These are phyloP conservation scores for Lablab purpureus DNA, from an alignment of 306 rosid species.

Conservation along the genomic window DNA sequence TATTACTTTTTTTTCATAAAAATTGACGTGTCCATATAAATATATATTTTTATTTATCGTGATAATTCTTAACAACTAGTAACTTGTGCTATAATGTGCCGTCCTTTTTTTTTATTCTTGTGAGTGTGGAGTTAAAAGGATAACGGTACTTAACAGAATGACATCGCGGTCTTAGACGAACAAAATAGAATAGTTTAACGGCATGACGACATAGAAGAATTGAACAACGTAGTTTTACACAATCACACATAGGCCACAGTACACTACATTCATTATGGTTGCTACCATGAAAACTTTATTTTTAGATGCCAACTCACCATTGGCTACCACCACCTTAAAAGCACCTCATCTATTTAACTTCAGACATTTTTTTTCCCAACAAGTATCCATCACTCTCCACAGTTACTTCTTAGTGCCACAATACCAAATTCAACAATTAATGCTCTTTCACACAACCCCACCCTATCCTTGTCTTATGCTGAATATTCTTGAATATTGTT, in stretches of 20 bases:
- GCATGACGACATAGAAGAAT: background rate
- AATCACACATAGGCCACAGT: background rate
- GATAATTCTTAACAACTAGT: too few relatives aligned
- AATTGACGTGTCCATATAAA: too few relatives aligned
- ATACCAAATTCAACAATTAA: background rate
- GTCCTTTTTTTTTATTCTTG: too few relatives aligned
- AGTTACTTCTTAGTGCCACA: background rate
- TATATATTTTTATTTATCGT: too few relatives aligned
- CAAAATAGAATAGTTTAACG: background rate
- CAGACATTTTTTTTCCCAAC: background rate
- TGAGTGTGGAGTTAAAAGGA: background rate
- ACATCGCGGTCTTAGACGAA: constrained; percentile 5
- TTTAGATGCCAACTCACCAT: constrained; percentile 7
- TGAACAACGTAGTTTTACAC: background rate
- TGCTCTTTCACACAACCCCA: background rate
- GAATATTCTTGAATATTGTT: background rate
- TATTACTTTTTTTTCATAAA: too few relatives aligned
- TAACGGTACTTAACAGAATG: constrained; percentile 3
- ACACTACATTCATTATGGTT: background rate
- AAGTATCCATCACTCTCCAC: background rate
- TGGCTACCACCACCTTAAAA: constrained; percentile 13
- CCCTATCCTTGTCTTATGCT: background rate
- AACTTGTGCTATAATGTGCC: too few relatives aligned
- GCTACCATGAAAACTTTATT: background rate
- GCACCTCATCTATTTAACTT: background rate